A percentile compares a stretch with the other conserved stretches of the same genome.
phyloP scores from a whole-genome alignment of 331 rosid genomes.

The Quercus lobata region DNA sequence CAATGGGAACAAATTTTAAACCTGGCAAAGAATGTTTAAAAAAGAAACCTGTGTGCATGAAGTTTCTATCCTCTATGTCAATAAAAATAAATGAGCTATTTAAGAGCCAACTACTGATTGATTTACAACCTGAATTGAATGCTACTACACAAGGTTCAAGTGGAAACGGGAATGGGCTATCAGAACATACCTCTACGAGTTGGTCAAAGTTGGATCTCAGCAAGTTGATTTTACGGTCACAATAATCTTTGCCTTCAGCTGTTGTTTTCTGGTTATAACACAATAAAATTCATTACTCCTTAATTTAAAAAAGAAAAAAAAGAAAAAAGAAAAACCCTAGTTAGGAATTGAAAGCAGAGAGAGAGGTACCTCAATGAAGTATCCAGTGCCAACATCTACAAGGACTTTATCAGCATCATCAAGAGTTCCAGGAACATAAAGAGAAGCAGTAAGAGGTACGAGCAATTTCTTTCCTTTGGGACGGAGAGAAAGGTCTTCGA shows the following conservation, averaged over 20 bases:
- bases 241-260: constrained; percentile 84
- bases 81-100: too few relatives aligned
- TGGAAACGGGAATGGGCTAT: neutral
- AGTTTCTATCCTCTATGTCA: too few relatives aligned
- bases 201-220: constrained; percentile 93
- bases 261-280: constrained; percentile 58
- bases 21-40: too few relatives aligned
- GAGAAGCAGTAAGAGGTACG: constrained; percentile 95
- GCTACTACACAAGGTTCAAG: neutral
- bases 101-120: neutral
- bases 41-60: too few relatives aligned
- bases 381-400: constrained; percentile 96
- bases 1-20: too few relatives aligned
- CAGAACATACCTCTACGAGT: constrained; percentile 64
- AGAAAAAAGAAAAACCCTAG: neutral
- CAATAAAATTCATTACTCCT: neutral
- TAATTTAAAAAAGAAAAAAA: neutral
- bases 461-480: constrained; percentile 69
- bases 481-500: constrained; percentile 79
- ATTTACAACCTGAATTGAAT: neutral
- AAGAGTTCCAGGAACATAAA: constrained; percentile 86
- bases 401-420: constrained; percentile 63
- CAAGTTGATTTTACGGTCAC: constrained; percentile 81
- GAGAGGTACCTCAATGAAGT: constrained; percentile 69
- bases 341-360: neutral